Percentiles rank a stretch among this genome's conserved stretches.
Evolutionary conservation across 2,329 filamentous ascomycete species (phyloP).

Genomic region (Cephalotrichum gorgonifer): DNA sequence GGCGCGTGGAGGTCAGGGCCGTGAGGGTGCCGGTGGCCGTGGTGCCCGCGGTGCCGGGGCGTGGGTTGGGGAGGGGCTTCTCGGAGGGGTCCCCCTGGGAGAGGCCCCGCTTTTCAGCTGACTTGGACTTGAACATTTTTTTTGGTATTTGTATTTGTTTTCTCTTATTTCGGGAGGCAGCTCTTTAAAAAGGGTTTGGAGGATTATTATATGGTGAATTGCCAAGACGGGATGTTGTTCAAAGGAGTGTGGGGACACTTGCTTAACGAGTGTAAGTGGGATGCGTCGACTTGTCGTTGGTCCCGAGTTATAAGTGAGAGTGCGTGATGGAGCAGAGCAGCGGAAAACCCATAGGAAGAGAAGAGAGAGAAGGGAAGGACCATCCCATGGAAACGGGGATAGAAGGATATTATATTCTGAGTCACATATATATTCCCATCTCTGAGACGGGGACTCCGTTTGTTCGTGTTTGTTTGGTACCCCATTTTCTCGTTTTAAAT

Average conservation of each 20-base stretch:
- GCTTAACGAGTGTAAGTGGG: too few relatives aligned
- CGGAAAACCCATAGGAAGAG: not conserved
- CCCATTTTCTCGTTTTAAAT: too few relatives aligned
- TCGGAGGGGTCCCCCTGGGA: not conserved
- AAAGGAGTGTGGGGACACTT: too few relatives aligned
- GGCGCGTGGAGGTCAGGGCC: slow-evolving; percentile 26
- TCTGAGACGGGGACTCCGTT: not conserved
- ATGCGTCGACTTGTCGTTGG: too few relatives aligned
- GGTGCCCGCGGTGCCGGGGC: slow-evolving; percentile 14
- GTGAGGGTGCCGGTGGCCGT: slow-evolving; percentile 32
- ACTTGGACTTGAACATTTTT: slow-evolving; percentile 5
- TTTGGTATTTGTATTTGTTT: not conserved
- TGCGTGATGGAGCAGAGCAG: not conserved
- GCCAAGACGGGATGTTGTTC: too few relatives aligned
- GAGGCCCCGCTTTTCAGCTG: not conserved
- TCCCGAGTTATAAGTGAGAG: not conserved
- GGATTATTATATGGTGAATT: too few relatives aligned
- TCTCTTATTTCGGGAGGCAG: too few relatives aligned
- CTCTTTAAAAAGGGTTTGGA: too few relatives aligned
- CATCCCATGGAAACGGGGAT: not conserved
- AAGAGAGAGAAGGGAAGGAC: not conserved
- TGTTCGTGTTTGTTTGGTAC: too few relatives aligned
- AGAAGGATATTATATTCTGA: not conserved
- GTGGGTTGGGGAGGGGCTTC: slow-evolving; percentile 5
- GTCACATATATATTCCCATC: not conserved